phyloP scores from a whole-genome alignment of 768 basidiomycete species.

The Auriscalpium vulgare region DNA sequence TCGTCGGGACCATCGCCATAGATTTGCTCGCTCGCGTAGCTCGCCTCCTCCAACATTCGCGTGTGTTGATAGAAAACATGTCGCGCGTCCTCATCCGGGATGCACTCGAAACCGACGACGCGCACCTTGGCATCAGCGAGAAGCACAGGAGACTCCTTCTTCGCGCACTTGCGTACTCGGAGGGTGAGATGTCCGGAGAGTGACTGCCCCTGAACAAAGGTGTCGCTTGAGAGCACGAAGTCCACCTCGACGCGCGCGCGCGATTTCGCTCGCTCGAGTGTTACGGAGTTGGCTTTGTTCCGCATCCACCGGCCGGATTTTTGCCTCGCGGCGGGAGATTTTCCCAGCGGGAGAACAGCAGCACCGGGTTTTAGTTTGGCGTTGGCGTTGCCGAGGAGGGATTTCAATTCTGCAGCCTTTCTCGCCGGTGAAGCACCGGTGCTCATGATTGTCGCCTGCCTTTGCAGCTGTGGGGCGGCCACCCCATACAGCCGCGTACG shows the following conservation, averaged over 20 bases:
- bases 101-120: constrained; percentile 79
- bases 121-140: constrained; percentile 72
- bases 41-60: constrained; percentile 40
- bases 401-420: constrained; percentile 49
- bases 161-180: constrained; percentile 45
- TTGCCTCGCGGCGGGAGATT: neutral
- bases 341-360: constrained; percentile 30
- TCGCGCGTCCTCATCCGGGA: constrained; percentile 45
- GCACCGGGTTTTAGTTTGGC: constrained; percentile 50
- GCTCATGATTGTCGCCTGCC: constrained; percentile 47
- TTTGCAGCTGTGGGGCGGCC: constrained; percentile 22
- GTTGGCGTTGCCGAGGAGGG: constrained; percentile 54
- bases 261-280: constrained; percentile 64
- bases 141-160: constrained; percentile 50
- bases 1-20: constrained; percentile 33
- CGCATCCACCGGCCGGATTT: neutral
- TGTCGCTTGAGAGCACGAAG: constrained; percentile 65
- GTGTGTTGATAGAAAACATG: constrained; percentile 81
- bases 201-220: constrained; percentile 71
- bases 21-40: constrained; percentile 25
- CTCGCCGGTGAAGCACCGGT: constrained; percentile 39
- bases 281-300: constrained; percentile 23
- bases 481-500: too few species aligned
- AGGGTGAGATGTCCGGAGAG: constrained; percentile 66
- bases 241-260: constrained; percentile 78